Base-by-base conservation (phyloP, 75 land plant genomes). In the Chamaecyparis obtusa region DNA sequence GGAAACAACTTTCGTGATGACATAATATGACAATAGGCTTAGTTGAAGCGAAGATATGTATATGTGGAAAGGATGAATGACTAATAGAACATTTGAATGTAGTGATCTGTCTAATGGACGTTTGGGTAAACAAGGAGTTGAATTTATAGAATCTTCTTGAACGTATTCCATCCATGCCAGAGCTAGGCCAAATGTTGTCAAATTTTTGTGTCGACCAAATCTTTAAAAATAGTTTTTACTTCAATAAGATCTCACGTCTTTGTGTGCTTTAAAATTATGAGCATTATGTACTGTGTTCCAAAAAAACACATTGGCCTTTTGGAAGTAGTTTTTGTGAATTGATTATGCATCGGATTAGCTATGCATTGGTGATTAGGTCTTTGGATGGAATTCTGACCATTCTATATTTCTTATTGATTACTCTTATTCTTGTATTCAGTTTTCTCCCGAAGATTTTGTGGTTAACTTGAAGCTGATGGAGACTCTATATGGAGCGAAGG, bases 401-500 rank as follows among this genome's bases (percentile, higher is more conserved):
- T 46, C 44, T n/a, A 46, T n/a, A 24, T 27, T 44, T 57, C 43
- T 36, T 56, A 35, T 37, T 24, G 69, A 86, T 51, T 35, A 48
- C 41, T 36, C 54, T 39, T 15, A 64, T 83, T 74, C 46, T 87
- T 85, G n/a, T 27, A 19, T 85, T 36, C 91, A 95, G 96, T 83
- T 95, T 36, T 37, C 93, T 17, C 99, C 96, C 1, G 94, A 94
- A 86, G 92, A 91, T n/a, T 96, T 98, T 88, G 95, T 93, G 15
- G 92, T 92, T 35, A 94, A 86, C 13, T 87, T 96, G 99, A 86
- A 95, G 89, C 88, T 94, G 60, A 96, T 94, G 96, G 99, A 98
- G 94, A 96, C 93, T 74, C 91, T 94, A 46, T 98, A 98, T 87
- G 99, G 99, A 82, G 96, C 88, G 3, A 98, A 96, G 86, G 97